Conservation (phyloP, 345 rosid genomes). For the Boechera divaricarpa region DNA sequence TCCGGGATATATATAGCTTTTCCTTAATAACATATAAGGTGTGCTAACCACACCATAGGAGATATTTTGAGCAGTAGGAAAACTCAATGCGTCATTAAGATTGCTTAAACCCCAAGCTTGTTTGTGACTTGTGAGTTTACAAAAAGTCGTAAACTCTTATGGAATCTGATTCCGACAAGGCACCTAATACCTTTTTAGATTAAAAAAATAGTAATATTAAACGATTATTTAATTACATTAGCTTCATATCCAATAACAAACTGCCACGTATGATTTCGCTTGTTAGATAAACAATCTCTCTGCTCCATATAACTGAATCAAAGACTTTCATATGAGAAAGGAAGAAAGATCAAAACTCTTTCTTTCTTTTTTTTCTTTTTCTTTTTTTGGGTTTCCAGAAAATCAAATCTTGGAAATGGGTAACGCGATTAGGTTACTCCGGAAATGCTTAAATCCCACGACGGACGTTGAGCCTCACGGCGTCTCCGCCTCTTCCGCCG, state of each 20-base stretch:
- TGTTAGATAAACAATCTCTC: slow-evolving; percentile 31
- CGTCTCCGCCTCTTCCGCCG: slow-evolving; percentile 52
- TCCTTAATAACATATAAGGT: too few relatives aligned
- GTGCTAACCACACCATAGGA: not conserved
- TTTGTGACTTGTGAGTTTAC: slow-evolving; percentile 14
- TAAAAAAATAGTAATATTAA: too few relatives aligned
- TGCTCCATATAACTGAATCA: slow-evolving; percentile 29
- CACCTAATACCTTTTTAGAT: slow-evolving; percentile 21
- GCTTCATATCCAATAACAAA: not conserved
- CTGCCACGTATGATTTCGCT: slow-evolving; percentile 34
- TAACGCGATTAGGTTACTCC: slow-evolving; percentile 58
- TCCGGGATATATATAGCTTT: too few relatives aligned
- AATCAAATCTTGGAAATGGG: slow-evolving; percentile 50
- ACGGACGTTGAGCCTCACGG: slow-evolving; percentile 59
- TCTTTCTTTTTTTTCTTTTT: not conserved
- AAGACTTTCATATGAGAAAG: slow-evolving; percentile 41
- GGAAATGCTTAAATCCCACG: slow-evolving; percentile 53
- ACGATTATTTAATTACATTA: not conserved
- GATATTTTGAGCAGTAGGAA: slow-evolving; percentile 11
- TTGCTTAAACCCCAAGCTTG: slow-evolving; percentile 21
- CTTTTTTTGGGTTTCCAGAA: slow-evolving; percentile 1
- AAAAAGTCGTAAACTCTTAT: slow-evolving; percentile 10
- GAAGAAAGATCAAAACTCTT: slow-evolving; percentile 31
- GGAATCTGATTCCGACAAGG: slow-evolving; percentile 34
- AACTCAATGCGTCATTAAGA: not conserved